A percentile compares a stretch with the other conserved stretches of the same genome.
Evolutionary conservation across 1,284 basidiomycete genomes (phyloP).

Genomic region (Bjerkandera adusta): DNA sequence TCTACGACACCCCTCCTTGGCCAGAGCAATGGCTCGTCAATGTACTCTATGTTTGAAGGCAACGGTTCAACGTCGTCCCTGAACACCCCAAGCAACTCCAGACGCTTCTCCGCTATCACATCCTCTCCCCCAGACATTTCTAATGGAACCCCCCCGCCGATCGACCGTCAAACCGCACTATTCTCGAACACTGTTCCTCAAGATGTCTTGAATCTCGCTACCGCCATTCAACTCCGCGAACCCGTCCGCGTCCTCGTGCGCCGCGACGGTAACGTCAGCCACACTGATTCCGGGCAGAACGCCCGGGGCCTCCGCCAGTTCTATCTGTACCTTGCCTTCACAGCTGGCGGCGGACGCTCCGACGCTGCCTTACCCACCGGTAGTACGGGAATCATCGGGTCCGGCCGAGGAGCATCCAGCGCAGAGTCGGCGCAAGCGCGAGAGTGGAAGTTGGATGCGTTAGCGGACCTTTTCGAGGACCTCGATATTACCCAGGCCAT

Average conservation of each 20-base stretch:
- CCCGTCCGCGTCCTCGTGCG: conserved; percentile 95
- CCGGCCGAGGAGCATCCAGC: conserved; percentile 72
- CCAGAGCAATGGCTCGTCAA: conserved; percentile 31
- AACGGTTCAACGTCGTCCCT: conserved; percentile 36
- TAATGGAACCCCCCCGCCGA: conserved; percentile 29
- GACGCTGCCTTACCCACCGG: conserved; percentile 55
- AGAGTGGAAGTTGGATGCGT: conserved; percentile 96
- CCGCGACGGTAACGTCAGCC: conserved; percentile 86
- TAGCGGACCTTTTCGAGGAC: conserved; percentile 92
- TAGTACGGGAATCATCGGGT: conserved; percentile 88
- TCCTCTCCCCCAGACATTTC: conserved; percentile 36
- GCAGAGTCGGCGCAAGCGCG: conserved; percentile 87
- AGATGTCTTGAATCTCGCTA: conserved; percentile 89
- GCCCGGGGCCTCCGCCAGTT: conserved; percentile 89
- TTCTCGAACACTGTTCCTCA: conserved; percentile 96
- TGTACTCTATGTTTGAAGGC: conserved; percentile 52
- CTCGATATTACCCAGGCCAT: conserved; percentile 83
- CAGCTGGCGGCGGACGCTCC: conserved; percentile 67
- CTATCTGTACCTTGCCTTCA: conserved; percentile 91
- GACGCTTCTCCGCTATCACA: conserved; percentile 58
- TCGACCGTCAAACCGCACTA: conserved; percentile 91
- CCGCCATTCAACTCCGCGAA: conserved; percentile 87
- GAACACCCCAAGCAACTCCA: conserved; percentile 47
- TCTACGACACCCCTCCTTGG: conserved; percentile 35
- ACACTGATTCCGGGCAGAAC: conserved; percentile 66